Percentiles rank a stretch among this genome's conserved stretches.
These are phyloP conservation scores for Rhodosporidiobolus odoratus DNA, from an alignment of 768 basidiomycete species.

Conservation along the genomic window DNA sequence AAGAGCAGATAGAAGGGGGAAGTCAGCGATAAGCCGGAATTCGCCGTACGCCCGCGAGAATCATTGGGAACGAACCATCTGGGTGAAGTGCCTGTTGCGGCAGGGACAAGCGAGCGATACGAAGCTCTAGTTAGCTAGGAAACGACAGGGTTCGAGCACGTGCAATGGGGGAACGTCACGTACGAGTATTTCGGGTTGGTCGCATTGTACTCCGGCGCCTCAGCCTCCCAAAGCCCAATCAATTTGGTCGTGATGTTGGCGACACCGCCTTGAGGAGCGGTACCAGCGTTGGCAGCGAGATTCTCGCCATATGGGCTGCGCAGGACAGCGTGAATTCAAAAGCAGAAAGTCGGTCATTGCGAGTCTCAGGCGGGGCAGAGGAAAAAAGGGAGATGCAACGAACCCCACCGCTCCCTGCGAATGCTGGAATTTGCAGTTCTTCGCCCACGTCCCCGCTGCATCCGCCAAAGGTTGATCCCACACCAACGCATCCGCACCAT, in stretches of 20 bases:
- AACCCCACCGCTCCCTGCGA: slow-evolving; percentile 58
- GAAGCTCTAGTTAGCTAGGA: no score
- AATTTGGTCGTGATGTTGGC: slow-evolving; percentile 50
- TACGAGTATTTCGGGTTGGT: slow-evolving; percentile 21
- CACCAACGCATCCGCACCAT: not conserved
- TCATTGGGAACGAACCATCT: slow-evolving; percentile 26
- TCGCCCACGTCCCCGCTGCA: not conserved
- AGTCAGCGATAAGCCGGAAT: no score
- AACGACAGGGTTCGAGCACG: no score
- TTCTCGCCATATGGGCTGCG: slow-evolving; percentile 62
- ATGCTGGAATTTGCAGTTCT: slow-evolving; percentile 60
- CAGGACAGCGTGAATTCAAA: not conserved
- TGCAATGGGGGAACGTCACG: no score
- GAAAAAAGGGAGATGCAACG: not conserved
- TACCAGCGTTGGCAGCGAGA: slow-evolving; percentile 65
- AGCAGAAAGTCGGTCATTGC: not conserved
- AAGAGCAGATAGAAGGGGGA: not conserved
- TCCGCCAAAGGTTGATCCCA: slow-evolving; percentile 24
- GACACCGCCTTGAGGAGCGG: not conserved
- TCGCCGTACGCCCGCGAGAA: no score
- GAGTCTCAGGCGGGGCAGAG: no score
- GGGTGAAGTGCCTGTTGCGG: slow-evolving; percentile 27
- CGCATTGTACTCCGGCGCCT: slow-evolving; percentile 55
- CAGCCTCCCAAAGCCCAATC: slow-evolving; percentile 62
- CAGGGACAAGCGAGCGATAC: no score